Evolutionary conservation across 208 protist species (phyloP).

Genomic region (Tritrichomonas foetus): DNA sequence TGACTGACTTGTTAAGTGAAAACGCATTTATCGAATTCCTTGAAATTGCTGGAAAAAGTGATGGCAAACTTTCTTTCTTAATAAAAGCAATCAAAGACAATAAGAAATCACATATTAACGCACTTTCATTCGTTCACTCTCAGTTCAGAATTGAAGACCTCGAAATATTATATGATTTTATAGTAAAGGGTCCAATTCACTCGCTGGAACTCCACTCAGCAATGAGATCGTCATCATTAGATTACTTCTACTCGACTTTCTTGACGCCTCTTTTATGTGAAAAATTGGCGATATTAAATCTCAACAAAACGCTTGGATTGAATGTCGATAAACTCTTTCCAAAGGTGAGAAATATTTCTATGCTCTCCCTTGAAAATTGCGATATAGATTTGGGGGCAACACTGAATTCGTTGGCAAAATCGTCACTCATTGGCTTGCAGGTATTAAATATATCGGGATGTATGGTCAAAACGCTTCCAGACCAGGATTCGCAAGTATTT

Average conservation of each 20-base stretch:
- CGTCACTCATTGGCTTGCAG: neutral
- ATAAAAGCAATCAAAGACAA: neutral
- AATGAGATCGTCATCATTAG: neutral
- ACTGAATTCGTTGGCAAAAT: neutral
- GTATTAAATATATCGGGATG: neutral
- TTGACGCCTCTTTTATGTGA: neutral
- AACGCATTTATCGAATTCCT: neutral
- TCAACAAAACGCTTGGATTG: neutral
- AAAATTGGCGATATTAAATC: neutral
- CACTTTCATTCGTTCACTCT: neutral
- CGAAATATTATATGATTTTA: neutral
- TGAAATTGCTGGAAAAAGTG: neutral
- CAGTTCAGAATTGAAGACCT: neutral
- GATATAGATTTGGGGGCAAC: neutral
- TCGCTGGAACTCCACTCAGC: neutral
- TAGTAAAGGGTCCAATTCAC: neutral
- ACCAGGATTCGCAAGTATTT: neutral
- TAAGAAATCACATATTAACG: neutral
- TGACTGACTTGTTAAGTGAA: neutral
- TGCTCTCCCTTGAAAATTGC: neutral
- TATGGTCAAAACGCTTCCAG: neutral
- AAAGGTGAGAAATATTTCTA: neutral
- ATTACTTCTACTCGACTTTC: conserved; percentile 20
- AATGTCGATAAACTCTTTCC: neutral
- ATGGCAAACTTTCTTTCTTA: neutral